Evolutionary conservation across 106 monocot genomes (phyloP).

Genomic region (Platanthera zijinensis): DNA sequence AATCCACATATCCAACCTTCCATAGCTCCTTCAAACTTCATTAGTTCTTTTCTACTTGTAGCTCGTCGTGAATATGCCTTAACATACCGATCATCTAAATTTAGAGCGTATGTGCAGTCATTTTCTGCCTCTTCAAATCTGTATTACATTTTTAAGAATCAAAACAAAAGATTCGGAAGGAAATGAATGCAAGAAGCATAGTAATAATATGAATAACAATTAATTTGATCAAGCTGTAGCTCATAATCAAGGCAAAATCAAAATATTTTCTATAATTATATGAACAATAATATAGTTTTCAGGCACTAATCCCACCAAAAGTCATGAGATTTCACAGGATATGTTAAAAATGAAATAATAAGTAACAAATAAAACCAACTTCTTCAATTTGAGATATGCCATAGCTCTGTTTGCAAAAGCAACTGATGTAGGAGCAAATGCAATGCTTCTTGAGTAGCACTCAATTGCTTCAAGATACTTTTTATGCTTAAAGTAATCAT

Average conservation of each 20-base stretch:
- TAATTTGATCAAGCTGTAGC: neutral
- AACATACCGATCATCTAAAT: slow-evolving; percentile 90
- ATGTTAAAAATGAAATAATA: neutral
- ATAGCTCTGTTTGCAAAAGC: slow-evolving; percentile 99
- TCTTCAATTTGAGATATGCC: slow-evolving; percentile 92
- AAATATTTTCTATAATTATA: neutral
- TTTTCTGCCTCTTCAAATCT: slow-evolving; percentile 88
- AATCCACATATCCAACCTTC: slow-evolving; percentile 44
- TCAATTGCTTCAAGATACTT: slow-evolving; percentile 80
- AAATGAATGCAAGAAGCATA: neutral
- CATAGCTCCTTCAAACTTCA: slow-evolving; percentile 69
- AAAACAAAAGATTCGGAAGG: neutral
- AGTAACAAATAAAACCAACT: slow-evolving; percentile 27
- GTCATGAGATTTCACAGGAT: neutral
- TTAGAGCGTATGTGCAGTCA: slow-evolving; percentile 90
- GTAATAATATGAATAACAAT: neutral
- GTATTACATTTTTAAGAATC: neutral
- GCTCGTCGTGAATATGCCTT: slow-evolving; percentile 97
- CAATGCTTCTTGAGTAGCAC: slow-evolving; percentile 95
- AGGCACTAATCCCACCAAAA: neutral
- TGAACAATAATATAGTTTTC: neutral
- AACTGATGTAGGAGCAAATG: slow-evolving; percentile 67
- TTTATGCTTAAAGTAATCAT: slow-evolving; percentile 91
- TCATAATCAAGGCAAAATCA: neutral
- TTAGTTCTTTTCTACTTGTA: slow-evolving; percentile 91